These are phyloP conservation scores for Venturiaceae sp. DNA, from an alignment of 2,329 filamentous ascomycete species.

Conservation along the genomic window DNA sequence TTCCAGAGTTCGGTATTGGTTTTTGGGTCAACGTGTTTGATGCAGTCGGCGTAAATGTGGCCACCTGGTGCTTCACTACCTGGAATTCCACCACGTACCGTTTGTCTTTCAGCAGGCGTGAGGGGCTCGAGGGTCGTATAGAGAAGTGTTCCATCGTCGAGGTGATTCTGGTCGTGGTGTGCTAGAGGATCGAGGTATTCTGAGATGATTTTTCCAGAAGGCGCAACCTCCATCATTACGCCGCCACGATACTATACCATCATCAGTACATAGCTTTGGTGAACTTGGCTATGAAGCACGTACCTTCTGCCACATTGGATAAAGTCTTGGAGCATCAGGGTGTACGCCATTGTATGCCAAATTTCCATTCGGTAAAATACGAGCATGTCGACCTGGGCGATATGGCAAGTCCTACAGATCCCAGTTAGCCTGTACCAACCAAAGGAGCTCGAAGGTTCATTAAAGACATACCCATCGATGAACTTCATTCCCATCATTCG, in stretches of 20 bases:
- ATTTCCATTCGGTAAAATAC: constrained; percentile 34
- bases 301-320: constrained; percentile 33
- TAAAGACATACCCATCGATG: constrained; percentile 26
- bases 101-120: constrained; percentile 22
- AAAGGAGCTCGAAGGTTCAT: too few relatives aligned
- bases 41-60: constrained; percentile 32
- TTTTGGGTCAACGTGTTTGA: constrained; percentile 29
- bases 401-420: constrained; percentile 22
- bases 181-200: constrained; percentile 32
- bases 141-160: constrained; percentile 31
- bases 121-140: constrained; percentile 34
- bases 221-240: constrained; percentile 32
- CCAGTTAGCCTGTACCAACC: neutral
- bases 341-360: constrained; percentile 35
- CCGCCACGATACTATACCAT: constrained; percentile 31
- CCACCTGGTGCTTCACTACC: constrained; percentile 27
- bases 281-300: neutral
- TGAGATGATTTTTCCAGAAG: constrained; percentile 26
- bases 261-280: too few relatives aligned
- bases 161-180: constrained; percentile 37
- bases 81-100: constrained; percentile 31
- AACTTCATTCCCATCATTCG: constrained; percentile 31
- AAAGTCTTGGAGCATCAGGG: constrained; percentile 27
- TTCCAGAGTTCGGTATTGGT: constrained; percentile 30
- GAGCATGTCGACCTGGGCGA: constrained; percentile 32